Evolutionary conservation across 2,329 filamentous ascomycete genomes (phyloP).

Genomic region (Plenodomus biglobosus): DNA sequence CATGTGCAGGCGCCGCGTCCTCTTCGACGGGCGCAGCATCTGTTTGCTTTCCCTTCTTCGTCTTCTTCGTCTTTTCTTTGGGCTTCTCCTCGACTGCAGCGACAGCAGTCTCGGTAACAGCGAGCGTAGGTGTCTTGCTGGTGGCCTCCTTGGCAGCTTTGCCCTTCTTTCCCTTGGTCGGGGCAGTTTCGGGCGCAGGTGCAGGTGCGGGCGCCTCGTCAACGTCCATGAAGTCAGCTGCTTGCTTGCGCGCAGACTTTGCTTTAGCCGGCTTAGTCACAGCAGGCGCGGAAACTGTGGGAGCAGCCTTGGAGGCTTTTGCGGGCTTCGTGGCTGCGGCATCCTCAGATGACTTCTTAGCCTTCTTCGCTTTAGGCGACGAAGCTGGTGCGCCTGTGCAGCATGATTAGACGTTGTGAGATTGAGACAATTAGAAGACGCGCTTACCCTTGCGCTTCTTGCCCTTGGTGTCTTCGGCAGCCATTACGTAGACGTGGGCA

Average conservation of each 20-base stretch:
- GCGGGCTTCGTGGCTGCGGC: constrained; percentile 20
- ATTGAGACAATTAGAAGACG: constrained; percentile 12
- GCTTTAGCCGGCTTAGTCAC: constrained; percentile 15
- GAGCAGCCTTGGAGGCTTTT: constrained; percentile 24
- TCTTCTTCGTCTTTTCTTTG: constrained; percentile 25
- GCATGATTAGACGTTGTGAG: not conserved
- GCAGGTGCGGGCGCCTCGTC: constrained; percentile 26
- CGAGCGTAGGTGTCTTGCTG: constrained; percentile 7
- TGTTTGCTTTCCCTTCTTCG: constrained; percentile 20
- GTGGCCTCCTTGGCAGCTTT: constrained; percentile 21
- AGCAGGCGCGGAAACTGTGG: constrained; percentile 18
- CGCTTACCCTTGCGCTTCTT: constrained; percentile 59
- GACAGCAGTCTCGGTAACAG: constrained; percentile 5
- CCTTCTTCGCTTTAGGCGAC: constrained; percentile 43
- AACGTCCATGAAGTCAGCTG: constrained; percentile 40
- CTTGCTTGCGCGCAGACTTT: constrained; percentile 41
- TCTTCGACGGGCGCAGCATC: constrained; percentile 18
- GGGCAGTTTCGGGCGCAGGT: constrained; percentile 11
- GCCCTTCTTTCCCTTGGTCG: constrained; percentile 45
- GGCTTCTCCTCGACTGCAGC: constrained; percentile 13
- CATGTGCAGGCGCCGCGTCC: constrained; percentile 7
- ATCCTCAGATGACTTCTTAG: constrained; percentile 40
- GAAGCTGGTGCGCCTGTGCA: constrained; percentile 37
- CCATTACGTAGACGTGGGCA: constrained; percentile 48
- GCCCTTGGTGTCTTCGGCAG: constrained; percentile 53